Evolutionary conservation across 163 green algal species (phyloP), one percentile per base, ranked within the genome.

Genomic region (Chloromonas sp.): DNA sequence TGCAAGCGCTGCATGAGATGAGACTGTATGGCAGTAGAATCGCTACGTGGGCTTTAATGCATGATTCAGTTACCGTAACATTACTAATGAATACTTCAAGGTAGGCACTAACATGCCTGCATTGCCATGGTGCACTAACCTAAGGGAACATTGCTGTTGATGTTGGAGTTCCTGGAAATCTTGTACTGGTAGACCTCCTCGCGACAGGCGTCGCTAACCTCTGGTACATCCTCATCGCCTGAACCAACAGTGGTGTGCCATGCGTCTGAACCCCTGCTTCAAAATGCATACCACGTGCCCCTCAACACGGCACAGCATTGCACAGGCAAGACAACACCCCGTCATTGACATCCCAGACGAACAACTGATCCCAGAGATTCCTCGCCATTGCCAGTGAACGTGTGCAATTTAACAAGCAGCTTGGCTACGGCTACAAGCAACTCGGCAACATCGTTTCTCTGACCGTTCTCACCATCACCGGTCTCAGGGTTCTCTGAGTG

Each of bases 71-170:
- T 36, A 36, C 36, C 36, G 36, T 36, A 36, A 36, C 36, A 36
- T 36, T 36, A 36, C 36, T 36, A 36, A 36, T 36, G 36, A 36
- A 36, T 36, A 36, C 36, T 36, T 36, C 36, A 36, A 36, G 36
- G 36, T 36, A 36, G 36, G 36, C 36, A 36, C 36, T 36, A 36
- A 36, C 36, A 36, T 36, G 36, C 36, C 36, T 36, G 36, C 36
- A 36, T 36, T 36, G 36, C 36, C 36, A 36, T 36, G 36, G 36
- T 36, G 36, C 36, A 36, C 66, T n/a, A 76, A 92, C 88, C 91
- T 57, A 96, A 84, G 0, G 87, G 88, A 3, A 90, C 71, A 83
- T 96, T 92, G 3, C 82, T 83, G 85, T 92, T 92, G 85, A 95
- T 93, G 85, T 94, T 94, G 11, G 57, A 78, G 78, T 86, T 84